phyloP scores from a whole-genome alignment of 805 yeast genomes.

The Wickerhamiella lipophila region DNA sequence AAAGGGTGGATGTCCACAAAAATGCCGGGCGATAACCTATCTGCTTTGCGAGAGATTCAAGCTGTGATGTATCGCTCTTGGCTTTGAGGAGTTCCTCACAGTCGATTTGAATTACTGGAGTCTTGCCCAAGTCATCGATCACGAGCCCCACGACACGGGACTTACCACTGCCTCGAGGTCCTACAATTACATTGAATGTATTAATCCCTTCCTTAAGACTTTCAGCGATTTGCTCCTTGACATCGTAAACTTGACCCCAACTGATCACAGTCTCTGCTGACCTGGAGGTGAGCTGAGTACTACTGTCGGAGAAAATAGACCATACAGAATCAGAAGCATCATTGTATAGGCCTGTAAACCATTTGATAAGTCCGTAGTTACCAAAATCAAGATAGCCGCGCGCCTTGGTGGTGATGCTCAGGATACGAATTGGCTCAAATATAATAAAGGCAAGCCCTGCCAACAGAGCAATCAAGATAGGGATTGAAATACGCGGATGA shows the following conservation, averaged over 20 bases:
- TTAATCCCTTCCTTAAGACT: slow-evolving; percentile 84
- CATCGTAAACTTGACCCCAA: slow-evolving; percentile 9
- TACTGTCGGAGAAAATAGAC: neutral
- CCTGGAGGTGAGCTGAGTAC: neutral
- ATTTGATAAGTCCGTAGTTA: slow-evolving; percentile 5
- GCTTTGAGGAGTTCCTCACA: slow-evolving; percentile 66
- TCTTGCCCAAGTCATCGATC: slow-evolving; percentile 46
- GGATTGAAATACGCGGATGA: slow-evolving; percentile 76
- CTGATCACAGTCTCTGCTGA: neutral
- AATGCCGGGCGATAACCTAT: slow-evolving; percentile 89
- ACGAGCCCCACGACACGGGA: slow-evolving; percentile 45
- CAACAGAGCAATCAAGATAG: slow-evolving; percentile 60
- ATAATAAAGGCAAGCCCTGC: slow-evolving; percentile 74
- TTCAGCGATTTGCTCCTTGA: slow-evolving; percentile 54
- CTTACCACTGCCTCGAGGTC: slow-evolving; percentile 95
- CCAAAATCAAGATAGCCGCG: slow-evolving; percentile 13
- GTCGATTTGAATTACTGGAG: slow-evolving; percentile 56
- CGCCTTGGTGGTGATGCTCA: slow-evolving; percentile 61
- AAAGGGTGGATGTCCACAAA: slow-evolving; percentile 76
- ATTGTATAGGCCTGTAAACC: neutral
- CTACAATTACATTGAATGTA: slow-evolving; percentile 78
- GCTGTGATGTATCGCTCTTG: slow-evolving; percentile 56
- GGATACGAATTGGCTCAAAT: slow-evolving; percentile 87
- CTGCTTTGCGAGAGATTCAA: slow-evolving; percentile 57
- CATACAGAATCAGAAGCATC: neutral